These are phyloP conservation scores for Colletotrichum orbiculare DNA, from an alignment of 2,329 filamentous ascomycete genomes.

Conservation along the genomic window DNA sequence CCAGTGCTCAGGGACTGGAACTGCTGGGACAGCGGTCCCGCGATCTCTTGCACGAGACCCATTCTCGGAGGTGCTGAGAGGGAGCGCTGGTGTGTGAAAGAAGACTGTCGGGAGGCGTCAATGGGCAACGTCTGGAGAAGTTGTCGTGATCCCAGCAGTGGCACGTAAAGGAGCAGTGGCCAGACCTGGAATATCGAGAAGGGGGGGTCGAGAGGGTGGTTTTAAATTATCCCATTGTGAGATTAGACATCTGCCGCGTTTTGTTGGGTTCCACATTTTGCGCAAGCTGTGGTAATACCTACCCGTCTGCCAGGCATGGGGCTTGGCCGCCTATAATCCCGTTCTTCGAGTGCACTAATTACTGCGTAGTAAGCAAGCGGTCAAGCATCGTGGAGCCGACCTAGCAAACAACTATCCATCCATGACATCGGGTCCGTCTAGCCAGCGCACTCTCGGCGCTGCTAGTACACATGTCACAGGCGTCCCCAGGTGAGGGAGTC, in stretches of 20 bases:
- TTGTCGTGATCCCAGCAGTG: constrained; percentile 18
- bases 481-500: not conserved
- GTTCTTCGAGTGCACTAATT: too few relatives aligned
- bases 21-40: constrained; percentile 61
- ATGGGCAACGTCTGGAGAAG: constrained; percentile 3
- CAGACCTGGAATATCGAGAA: constrained; percentile 7
- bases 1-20: constrained; percentile 60
- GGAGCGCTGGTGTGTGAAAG: constrained; percentile 8
- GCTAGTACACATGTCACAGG: constrained; percentile 9
- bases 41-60: constrained; percentile 66
- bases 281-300: constrained; percentile 1
- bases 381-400: constrained; percentile 23
- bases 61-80: constrained; percentile 49
- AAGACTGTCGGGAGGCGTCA: constrained; percentile 11
- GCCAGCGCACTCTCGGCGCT: too few relatives aligned
- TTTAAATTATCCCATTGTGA: constrained; percentile 36
- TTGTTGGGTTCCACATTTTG: constrained; percentile 33
- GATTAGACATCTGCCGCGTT: constrained; percentile 36
- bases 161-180: constrained; percentile 14
- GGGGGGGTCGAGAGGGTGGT: constrained; percentile 23
- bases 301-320: not conserved
- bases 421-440: not conserved
- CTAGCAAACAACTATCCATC: not conserved
- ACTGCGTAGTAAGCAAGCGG: constrained; percentile 11
- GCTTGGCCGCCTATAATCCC: too few relatives aligned